Conservation (phyloP, 768 basidiomycete genomes). For the Boletus subcaerulescens region DNA sequence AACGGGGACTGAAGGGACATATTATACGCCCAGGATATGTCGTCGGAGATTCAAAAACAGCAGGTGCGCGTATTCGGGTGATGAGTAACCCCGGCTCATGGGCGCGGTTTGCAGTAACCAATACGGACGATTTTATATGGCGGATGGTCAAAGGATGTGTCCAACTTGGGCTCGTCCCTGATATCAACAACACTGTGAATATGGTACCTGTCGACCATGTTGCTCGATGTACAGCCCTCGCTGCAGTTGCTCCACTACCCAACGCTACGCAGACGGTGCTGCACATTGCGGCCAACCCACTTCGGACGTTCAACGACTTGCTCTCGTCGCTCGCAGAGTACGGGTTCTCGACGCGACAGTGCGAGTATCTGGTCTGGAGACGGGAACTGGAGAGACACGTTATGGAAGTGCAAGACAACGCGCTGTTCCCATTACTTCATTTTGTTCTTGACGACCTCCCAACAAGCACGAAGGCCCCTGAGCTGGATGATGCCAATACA, state of each 20-base stretch:
- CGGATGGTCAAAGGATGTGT: slow-evolving; percentile 97
- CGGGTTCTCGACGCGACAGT: slow-evolving; percentile 74
- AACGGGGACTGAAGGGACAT: slow-evolving; percentile 77
- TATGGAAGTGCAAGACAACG: slow-evolving; percentile 92
- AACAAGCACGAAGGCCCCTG: slow-evolving; percentile 91
- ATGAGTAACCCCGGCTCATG: slow-evolving; percentile 1
- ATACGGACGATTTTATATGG: slow-evolving; percentile 99
- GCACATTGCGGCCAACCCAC: slow-evolving; percentile 84
- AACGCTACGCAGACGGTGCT: slow-evolving; percentile 54
- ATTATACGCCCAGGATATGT: slow-evolving; percentile 95
- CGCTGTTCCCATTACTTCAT: slow-evolving; percentile 93
- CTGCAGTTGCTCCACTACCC: slow-evolving; percentile 60
- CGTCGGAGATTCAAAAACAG: slow-evolving; percentile 85
- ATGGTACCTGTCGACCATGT: slow-evolving; percentile 99
- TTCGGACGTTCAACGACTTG: slow-evolving; percentile 86
- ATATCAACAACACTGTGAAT: slow-evolving; percentile 98
- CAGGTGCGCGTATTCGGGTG: slow-evolving; percentile 50
- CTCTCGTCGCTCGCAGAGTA: slow-evolving; percentile 70
- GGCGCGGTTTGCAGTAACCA: slow-evolving; percentile 63
- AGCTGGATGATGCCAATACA: slow-evolving; percentile 86
- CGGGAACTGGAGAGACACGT: slow-evolving; percentile 92
- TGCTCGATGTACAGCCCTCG: slow-evolving; percentile 73
- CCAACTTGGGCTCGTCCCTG: slow-evolving; percentile 93
- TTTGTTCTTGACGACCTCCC: slow-evolving; percentile 97
- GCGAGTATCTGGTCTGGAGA: slow-evolving; percentile 92